Conservation (phyloP, 257 asterid genomes). For the Solanum pimpinellifolium region DNA sequence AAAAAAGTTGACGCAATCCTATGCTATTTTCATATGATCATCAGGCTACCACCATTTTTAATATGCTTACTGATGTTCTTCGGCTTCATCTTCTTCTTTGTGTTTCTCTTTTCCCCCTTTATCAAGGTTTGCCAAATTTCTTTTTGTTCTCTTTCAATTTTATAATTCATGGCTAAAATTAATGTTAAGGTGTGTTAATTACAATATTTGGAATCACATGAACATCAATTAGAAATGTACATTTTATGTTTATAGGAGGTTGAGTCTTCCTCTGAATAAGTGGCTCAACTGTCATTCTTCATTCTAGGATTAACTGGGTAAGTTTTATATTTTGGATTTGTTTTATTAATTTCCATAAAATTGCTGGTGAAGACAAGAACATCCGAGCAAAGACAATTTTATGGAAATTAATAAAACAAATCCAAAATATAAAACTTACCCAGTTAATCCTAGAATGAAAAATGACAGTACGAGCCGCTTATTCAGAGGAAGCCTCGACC, state of each 20-base stretch:
- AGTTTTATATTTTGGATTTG: slow-evolving; percentile 4
- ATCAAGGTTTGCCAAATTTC: too few relatives aligned
- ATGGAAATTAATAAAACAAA: not conserved
- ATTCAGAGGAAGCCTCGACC: slow-evolving; percentile 60
- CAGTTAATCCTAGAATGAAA: slow-evolving; percentile 91
- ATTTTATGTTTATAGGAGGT: slow-evolving; percentile 35
- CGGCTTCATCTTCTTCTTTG: too few relatives aligned
- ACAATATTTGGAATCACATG: too few relatives aligned
- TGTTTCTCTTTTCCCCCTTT: too few relatives aligned
- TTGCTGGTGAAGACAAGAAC: not conserved
- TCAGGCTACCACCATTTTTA: too few relatives aligned
- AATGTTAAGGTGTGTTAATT: too few relatives aligned
- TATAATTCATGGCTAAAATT: too few relatives aligned
- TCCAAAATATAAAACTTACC: slow-evolving; percentile 32
- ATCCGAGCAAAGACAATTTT: not conserved
- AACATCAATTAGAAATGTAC: too few relatives aligned
- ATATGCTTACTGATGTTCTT: too few relatives aligned
- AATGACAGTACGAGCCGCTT: slow-evolving; percentile 49
- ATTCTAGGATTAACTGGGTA: slow-evolving; percentile 93
- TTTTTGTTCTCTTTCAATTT: too few relatives aligned
- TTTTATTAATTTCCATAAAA: not conserved
- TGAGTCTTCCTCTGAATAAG: slow-evolving; percentile 57
- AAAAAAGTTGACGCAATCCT: too few relatives aligned
- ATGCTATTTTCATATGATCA: too few relatives aligned
- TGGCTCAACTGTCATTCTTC: slow-evolving; percentile 52